phyloP scores from a whole-genome alignment of 1,139 yeast species.

The Scheffersomyces titani region DNA sequence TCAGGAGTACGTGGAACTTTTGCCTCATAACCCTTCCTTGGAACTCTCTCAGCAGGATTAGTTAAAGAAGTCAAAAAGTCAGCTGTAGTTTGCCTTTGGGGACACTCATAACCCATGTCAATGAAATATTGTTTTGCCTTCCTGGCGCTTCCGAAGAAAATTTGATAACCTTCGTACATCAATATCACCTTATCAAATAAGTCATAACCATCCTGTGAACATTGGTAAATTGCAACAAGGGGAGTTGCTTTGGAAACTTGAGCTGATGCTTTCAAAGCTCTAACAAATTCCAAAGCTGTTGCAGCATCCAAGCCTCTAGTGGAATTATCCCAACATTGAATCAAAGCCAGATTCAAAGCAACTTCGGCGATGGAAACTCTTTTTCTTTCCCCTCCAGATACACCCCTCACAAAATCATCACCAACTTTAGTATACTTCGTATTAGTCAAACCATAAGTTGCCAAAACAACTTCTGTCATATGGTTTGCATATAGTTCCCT shows the following conservation, averaged over 20 bases:
- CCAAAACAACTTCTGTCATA: conserved; percentile 45
- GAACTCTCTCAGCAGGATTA: conserved; percentile 66
- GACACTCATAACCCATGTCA: conserved; percentile 58
- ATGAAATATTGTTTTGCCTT: conserved; percentile 46
- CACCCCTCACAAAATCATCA: conserved; percentile 40
- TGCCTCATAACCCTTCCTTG: conserved; percentile 53
- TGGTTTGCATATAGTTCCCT: conserved; percentile 44
- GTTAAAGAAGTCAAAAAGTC: conserved; percentile 58
- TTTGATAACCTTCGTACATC: conserved; percentile 45
- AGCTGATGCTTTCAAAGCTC: conserved; percentile 42
- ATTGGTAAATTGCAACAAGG: conserved; percentile 47
- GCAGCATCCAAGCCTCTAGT: conserved; percentile 65
- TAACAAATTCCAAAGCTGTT: conserved; percentile 51
- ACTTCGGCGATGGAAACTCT: conserved; percentile 48
- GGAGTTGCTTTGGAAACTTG: conserved; percentile 37
- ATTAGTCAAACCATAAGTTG: conserved; percentile 40
- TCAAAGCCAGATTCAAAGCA: conserved; percentile 35
- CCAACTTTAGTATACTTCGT: conserved; percentile 39
- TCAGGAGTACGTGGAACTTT: conserved; percentile 28
- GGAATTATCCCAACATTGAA: conserved; percentile 64
- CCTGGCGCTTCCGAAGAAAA: conserved; percentile 39
- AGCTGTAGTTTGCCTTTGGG: conserved; percentile 70
- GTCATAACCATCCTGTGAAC: conserved; percentile 48
- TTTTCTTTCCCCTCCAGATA: conserved; percentile 48
- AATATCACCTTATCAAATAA: conserved; percentile 46